Evolutionary conservation across 768 basidiomycete genomes (phyloP).

Genomic region (Nevesoporus exiguus): DNA sequence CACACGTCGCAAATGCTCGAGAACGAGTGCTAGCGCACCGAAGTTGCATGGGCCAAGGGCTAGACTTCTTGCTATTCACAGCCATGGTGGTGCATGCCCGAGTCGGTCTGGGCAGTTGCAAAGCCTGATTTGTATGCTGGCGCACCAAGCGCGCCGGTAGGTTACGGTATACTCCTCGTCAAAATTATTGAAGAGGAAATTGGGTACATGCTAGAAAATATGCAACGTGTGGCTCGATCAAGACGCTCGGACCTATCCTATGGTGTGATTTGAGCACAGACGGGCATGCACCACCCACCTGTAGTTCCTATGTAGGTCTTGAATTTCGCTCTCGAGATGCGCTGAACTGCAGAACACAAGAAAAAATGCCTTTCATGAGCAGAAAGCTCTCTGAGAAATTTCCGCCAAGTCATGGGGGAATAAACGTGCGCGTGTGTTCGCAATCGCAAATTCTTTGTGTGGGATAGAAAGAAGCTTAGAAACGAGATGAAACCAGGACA

Average conservation of each 20-base stretch:
- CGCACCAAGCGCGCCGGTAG: constrained; percentile 15
- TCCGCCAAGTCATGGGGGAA: constrained; percentile 21
- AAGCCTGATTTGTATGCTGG: constrained; percentile 18
- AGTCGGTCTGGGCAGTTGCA: constrained; percentile 12
- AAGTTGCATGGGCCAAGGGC: constrained; percentile 29
- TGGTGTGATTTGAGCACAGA: constrained; percentile 9
- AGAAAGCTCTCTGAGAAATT: constrained; percentile 17
- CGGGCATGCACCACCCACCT: constrained; percentile 26
- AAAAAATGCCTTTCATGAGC: constrained; percentile 12
- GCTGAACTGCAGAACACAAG: constrained; percentile 22
- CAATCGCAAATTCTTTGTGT: constrained; percentile 24
- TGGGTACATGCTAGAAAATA: constrained; percentile 21
- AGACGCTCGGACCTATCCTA: constrained; percentile 10
- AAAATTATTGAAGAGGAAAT: constrained; percentile 5
- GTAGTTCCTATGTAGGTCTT: constrained; percentile 16
- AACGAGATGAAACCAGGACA: constrained; percentile 5
- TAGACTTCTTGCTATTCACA: constrained; percentile 10
- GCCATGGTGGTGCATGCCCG: constrained; percentile 7
- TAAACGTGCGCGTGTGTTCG: constrained; percentile 15
- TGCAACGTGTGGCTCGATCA: constrained; percentile 27
- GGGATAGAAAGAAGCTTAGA: constrained; percentile 16
- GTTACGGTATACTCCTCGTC: constrained; percentile 18
- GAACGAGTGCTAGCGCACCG: constrained; percentile 6
- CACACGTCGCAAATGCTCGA: constrained; percentile 4
- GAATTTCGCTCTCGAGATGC: constrained; percentile 15